A percentile compares a stretch with the other conserved stretches of the same genome.
These are phyloP conservation scores for Henckelia pumila DNA, from an alignment of 257 asterid species.

Conservation along the genomic window DNA sequence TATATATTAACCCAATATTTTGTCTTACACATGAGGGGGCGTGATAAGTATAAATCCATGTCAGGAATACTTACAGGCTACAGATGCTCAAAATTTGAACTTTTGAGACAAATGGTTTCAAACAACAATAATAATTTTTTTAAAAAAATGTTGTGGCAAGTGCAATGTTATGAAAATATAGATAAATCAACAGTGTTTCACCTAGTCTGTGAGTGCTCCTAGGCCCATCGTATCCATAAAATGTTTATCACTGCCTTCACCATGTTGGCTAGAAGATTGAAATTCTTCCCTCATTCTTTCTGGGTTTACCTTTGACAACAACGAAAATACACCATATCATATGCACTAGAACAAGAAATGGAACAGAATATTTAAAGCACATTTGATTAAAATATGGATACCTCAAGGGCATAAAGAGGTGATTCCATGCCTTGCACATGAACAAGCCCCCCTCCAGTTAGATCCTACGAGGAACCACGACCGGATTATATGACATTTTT, in stretches of 20 bases:
- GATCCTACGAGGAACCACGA: constrained; percentile 43
- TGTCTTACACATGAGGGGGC: background rate
- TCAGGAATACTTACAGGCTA: background rate
- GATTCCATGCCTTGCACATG: constrained; percentile 71
- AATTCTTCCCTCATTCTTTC: constrained; percentile 55
- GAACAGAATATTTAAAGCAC: constrained; percentile 12
- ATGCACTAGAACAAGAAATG: constrained; percentile 8
- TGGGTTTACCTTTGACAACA: no score
- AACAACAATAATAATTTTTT: no score
- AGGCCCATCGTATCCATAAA: constrained; percentile 75
- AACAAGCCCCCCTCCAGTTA: constrained; percentile 65
- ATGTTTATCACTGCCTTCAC: constrained; percentile 42
- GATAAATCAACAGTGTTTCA: constrained; percentile 28
- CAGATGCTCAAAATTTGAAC: no score
- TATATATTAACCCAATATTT: background rate
- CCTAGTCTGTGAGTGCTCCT: constrained; percentile 67
- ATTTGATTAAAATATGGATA: constrained; percentile 24
- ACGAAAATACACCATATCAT: constrained; percentile 3
- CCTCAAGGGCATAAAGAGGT: constrained; percentile 74
- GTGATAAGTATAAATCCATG: background rate
- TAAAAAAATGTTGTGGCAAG: background rate
- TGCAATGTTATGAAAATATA: no score
- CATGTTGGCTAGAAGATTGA: constrained; percentile 38
- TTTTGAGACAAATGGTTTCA: background rate
- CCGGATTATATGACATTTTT: constrained; percentile 4